Base-by-base conservation (phyloP, 2,329 filamentous ascomycete genomes). In the Xylariaceae sp. region DNA sequence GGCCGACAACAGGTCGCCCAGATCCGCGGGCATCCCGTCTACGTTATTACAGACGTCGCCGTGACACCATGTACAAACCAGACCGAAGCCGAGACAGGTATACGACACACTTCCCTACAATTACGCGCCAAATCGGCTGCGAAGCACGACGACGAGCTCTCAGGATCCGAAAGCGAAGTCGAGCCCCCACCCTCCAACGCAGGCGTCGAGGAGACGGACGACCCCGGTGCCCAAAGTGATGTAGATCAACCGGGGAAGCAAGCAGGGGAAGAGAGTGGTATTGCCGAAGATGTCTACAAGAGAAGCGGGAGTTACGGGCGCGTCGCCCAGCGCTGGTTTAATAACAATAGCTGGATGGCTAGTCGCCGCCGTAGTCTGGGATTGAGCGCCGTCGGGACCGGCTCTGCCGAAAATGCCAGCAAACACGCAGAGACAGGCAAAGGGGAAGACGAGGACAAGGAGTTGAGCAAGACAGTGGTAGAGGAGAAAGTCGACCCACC, bases 281-380 rank as follows among this genome's bases (percentile, higher is more conserved):
- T 97, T 53, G 90, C 88, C 0, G 86, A 96, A 69, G 89, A 97
- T 73, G 92, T 97, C 1, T 93, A 97, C 48, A 83, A 85, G 36
- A 86, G 83, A 51, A 87, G 84, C 61, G 91, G 92, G 0, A 86
- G 85, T 57, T 97, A 97, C 69, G 93, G 92, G 5, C 80, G 89
- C 36, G 97, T 97, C 68, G 90, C 93, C 0, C 83, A 91, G 57
- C 85, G 87, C 54, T 99, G 94, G 94, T 94, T 97, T 66, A 94
- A 90, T 41, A 85, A 83, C 58, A 87, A 84, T 55, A 91, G 89
- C 0, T 93, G 91, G 88, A 86, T 84, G 47, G 75, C 84, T 54
- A 87, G 89, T 54, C 84, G 84, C 59, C 82, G 84, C 61, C 79
- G 86, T 22, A 81, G 81, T 45, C 80, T 91, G 63, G 89, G 88